Base-by-base conservation (phyloP, 2,329 filamentous ascomycete species). In the Xylaria arbuscula region DNA sequence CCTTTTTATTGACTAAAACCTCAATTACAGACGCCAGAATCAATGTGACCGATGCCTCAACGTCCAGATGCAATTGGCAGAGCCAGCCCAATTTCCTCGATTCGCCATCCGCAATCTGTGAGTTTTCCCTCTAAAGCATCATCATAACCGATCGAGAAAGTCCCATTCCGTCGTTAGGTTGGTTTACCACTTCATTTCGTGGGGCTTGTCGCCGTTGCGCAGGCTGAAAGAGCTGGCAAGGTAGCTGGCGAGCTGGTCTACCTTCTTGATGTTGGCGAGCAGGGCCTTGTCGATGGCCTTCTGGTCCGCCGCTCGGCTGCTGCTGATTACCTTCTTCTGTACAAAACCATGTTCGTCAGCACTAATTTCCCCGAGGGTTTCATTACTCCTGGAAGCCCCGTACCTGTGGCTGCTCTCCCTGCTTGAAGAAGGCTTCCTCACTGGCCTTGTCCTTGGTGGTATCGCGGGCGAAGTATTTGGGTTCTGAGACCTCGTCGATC, bases 401-500 rank as follows among this genome's bases (percentile, higher is more conserved):
- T 89, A 97, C 94, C 93, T 97, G 89, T 82, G 93, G 88, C 91
- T 97, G 97, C 91, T 98, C 94, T 84, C 94, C 89, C 89, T 98
- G 94, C 90, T 96, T 94, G 92, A 98, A 98, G 91, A 99, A 99
- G 83, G 94, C 93, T 83, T 98, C 95, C 90, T 99, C 95, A 80
- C 91, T 90, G 79, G 93, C 92, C 92, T 98, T 97, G 88, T 97
- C 93, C 86, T 94, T 90, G 80, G 87, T 83, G 91, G 97, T 97
- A 85, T 98, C 96, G 82, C 92, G 92, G 81, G 93, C 92, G 89
- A 99, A 99, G 92, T 99, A 99, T 85, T 93, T 93, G 80, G 83
- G 88, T 81, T 89, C 85, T 75, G 89, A 86, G 78, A 91, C 81
- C 85, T 93, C 90, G 81, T 92, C 89, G 77, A 96, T 90, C 92